Conservation (phyloP, 768 basidiomycete species). For the Amanita pseudoporphyria region DNA sequence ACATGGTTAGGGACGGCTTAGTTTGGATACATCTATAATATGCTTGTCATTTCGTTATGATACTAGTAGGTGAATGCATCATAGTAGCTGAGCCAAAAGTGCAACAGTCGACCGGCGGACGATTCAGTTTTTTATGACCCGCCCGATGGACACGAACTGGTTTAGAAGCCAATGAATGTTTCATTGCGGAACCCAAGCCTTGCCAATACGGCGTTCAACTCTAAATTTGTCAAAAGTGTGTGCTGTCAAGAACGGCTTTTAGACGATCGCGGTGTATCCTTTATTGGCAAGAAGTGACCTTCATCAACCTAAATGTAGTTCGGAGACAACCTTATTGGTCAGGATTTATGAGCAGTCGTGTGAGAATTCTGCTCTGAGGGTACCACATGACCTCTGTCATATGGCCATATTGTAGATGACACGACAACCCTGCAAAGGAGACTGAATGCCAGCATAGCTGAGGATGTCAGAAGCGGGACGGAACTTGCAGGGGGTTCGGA, state of each 20-base stretch:
- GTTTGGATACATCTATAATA: too few relatives aligned
- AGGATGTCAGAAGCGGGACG: neutral
- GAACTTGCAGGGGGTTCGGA: neutral
- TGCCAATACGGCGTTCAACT: too few relatives aligned
- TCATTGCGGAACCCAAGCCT: too few relatives aligned
- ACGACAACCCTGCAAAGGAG: neutral
- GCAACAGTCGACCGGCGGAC: too few relatives aligned
- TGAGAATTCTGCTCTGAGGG: neutral
- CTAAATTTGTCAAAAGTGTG: conserved; percentile 17
- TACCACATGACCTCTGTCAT: conserved; percentile 3
- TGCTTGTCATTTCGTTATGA: too few relatives aligned
- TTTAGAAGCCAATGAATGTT: too few relatives aligned
- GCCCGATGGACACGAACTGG: too few relatives aligned
- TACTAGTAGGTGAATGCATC: too few relatives aligned
- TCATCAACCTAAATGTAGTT: neutral
- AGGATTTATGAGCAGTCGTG: neutral
- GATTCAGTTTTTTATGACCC: too few relatives aligned
- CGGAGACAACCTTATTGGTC: neutral
- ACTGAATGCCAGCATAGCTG: neutral
- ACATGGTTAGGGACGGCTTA: too few relatives aligned
- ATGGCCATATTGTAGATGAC: neutral
- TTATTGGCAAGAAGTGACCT: neutral
- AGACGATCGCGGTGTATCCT: conserved; percentile 39
- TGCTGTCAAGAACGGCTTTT: conserved; percentile 35
- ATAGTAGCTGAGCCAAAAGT: too few relatives aligned